Evolutionary conservation across 768 basidiomycete genomes (phyloP).

Genomic region (Pleurotus citrinopileatus): DNA sequence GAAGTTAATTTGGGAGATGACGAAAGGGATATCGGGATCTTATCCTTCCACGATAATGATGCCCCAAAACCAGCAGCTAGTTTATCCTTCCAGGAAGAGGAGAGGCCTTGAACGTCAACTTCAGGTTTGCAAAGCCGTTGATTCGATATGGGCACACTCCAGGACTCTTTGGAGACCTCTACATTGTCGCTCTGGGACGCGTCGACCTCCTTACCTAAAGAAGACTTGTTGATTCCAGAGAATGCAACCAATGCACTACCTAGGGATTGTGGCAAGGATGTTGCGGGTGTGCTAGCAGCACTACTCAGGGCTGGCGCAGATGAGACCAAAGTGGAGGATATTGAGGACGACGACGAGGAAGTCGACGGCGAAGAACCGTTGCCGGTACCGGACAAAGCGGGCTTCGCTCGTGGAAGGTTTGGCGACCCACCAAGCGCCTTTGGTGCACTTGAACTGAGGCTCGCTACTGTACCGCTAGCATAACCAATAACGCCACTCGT

Average conservation of each 20-base stretch:
- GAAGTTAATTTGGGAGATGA: conserved; percentile 36
- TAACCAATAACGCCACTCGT: conserved; percentile 20
- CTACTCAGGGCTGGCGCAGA: conserved; percentile 5
- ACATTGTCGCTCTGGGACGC: not conserved
- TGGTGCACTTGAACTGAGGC: conserved; percentile 37
- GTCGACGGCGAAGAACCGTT: conserved; percentile 25
- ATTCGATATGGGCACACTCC: not conserved
- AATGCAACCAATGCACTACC: conserved; percentile 41
- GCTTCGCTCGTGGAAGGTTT: conserved; percentile 16
- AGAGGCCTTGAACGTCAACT: conserved; percentile 27
- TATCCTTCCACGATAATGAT: conserved; percentile 36
- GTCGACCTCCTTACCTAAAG: conserved; percentile 10
- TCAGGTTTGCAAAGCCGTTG: conserved; percentile 22
- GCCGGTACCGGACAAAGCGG: not conserved
- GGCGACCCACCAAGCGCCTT: conserved; percentile 39
- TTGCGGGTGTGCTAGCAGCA: conserved; percentile 13
- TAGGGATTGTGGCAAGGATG: conserved; percentile 21
- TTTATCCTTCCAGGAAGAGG: conserved; percentile 36
- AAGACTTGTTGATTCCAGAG: conserved; percentile 27
- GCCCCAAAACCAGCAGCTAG: conserved; percentile 12
- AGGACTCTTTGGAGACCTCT: not conserved
- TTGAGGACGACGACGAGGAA: conserved; percentile 53
- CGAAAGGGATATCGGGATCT: conserved; percentile 29
- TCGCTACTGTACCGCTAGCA: conserved; percentile 28
- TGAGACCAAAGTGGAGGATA: conserved; percentile 35